phyloP scores from a whole-genome alignment of 257 asterid species.

The Scutellaria barbata region DNA sequence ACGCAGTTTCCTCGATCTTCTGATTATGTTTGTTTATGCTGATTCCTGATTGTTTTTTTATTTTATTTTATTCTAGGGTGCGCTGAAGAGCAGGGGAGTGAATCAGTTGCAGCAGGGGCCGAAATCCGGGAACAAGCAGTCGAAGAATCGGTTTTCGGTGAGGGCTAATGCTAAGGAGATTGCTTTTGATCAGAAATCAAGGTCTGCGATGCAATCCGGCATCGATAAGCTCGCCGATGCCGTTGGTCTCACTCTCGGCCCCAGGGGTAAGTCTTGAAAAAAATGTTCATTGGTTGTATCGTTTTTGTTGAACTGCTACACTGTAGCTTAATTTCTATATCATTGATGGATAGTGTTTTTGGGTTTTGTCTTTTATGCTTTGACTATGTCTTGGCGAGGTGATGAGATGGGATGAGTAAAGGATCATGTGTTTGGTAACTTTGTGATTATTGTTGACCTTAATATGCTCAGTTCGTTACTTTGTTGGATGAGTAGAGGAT shows the following conservation, averaged over 20 bases:
- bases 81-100: conserved; percentile 57
- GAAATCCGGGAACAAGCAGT: conserved; percentile 54
- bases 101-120: conserved; percentile 72
- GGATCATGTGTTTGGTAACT: neutral
- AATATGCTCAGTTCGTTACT: no score
- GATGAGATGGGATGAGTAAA: neutral
- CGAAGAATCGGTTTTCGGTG: conserved; percentile 70
- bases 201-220: conserved; percentile 88
- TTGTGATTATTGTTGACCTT: no score
- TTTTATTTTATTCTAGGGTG: conserved; percentile 44
- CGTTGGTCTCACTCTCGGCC: conserved; percentile 94
- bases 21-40: conserved; percentile 3
- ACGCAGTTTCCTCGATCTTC: neutral
- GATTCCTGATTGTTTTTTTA: neutral
- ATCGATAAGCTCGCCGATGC: conserved; percentile 93
- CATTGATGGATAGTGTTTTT: neutral
- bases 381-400: neutral
- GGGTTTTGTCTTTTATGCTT: neutral
- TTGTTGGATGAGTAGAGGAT: no score
- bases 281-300: neutral
- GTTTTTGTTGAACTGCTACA: neutral
- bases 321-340: neutral
- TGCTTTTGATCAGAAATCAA: conserved; percentile 88
- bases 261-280: conserved; percentile 64
- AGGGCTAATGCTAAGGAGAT: conserved; percentile 90